A percentile compares a stretch with the other conserved stretches of the same genome.
Conservation (phyloP, 164 flowering plant species). For the Chimonanthus salicifolius region DNA sequence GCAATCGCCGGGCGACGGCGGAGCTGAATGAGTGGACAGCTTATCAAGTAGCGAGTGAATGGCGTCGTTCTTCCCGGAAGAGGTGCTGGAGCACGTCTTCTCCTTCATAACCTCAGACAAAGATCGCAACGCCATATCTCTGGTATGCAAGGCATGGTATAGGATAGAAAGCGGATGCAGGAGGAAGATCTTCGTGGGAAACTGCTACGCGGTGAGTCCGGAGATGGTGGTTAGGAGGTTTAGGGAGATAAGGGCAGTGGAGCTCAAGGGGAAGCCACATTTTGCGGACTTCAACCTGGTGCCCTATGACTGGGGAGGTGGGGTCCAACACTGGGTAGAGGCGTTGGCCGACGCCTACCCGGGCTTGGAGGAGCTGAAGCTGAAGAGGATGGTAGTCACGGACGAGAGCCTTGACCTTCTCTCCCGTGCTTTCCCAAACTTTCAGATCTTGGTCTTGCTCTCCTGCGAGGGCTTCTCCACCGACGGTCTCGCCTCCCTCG, state of each 20-base stretch:
- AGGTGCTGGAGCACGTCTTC: slow-evolving; percentile 63
- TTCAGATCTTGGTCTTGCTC: slow-evolving; percentile 59
- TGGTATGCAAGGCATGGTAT: slow-evolving; percentile 77
- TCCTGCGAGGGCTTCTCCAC: slow-evolving; percentile 78
- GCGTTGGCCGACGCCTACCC: slow-evolving; percentile 47
- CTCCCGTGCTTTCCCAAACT: slow-evolving; percentile 55
- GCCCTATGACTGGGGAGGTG: slow-evolving; percentile 90
- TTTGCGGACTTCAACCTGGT: slow-evolving; percentile 89
- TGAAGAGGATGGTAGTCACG: slow-evolving; percentile 85
- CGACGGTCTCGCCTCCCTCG: slow-evolving; percentile 75
- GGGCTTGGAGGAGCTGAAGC: slow-evolving; percentile 69
- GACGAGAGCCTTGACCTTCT: slow-evolving; percentile 77
- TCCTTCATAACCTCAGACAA: slow-evolving; percentile 47
- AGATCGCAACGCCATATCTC: slow-evolving; percentile 69
- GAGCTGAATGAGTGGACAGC: too few species aligned
- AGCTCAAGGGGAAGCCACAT: slow-evolving; percentile 88
- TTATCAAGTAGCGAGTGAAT: too few species aligned
- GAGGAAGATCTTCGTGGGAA: slow-evolving; percentile 54
- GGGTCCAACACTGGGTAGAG: slow-evolving; percentile 60
- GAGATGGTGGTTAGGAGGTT: slow-evolving; percentile 45
- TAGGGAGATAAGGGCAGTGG: slow-evolving; percentile 56
- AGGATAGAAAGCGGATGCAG: slow-evolving; percentile 57
- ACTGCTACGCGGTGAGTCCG: slow-evolving; percentile 80
- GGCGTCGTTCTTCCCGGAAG: too few species aligned
- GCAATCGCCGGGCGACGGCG: too few species aligned